These are phyloP conservation scores for Cryphonectria carpinicola DNA, from an alignment of 2,329 filamentous ascomycete species.

Conservation along the genomic window DNA sequence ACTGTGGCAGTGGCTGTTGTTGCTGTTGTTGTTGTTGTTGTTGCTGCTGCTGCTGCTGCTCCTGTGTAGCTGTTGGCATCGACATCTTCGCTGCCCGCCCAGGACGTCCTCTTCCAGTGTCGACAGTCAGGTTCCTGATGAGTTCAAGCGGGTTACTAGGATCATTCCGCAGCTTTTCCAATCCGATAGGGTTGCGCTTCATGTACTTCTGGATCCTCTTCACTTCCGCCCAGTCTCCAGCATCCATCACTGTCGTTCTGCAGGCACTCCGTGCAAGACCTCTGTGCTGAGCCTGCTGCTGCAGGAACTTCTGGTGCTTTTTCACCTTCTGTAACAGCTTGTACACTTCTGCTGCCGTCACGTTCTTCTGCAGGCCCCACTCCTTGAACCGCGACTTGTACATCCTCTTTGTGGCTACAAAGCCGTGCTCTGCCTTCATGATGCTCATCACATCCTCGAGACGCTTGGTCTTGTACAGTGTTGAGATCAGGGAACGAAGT, in stretches of 20 bases:
- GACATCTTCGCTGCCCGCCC: constrained; percentile 15
- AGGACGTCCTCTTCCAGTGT: constrained; percentile 10
- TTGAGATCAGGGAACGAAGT: constrained; percentile 35
- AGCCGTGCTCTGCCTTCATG: constrained; percentile 34
- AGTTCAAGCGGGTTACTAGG: constrained; percentile 20
- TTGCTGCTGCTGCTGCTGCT: constrained; percentile 6
- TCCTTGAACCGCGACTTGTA: constrained; percentile 41
- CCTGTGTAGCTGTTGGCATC: constrained; percentile 12
- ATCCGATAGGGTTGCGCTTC: constrained; percentile 23
- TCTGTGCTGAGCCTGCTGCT: background rate
- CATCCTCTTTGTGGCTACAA: constrained; percentile 39
- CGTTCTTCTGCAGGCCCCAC: constrained; percentile 40
- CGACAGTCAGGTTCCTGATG: constrained; percentile 21
- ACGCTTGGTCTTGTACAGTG: constrained; percentile 35
- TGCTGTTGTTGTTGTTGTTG: background rate
- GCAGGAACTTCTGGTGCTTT: constrained; percentile 25
- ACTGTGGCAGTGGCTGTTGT: background rate
- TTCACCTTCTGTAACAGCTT: constrained; percentile 34
- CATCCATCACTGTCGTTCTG: constrained; percentile 11
- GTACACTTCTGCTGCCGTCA: constrained; percentile 37
- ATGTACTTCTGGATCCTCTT: constrained; percentile 26
- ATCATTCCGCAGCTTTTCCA: constrained; percentile 11
- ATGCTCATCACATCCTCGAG: constrained; percentile 36
- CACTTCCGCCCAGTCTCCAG: constrained; percentile 11
- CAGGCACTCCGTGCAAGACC: too few relatives aligned